Evolutionary conservation across 2,329 filamentous ascomycete genomes (phyloP), one percentile per base, ranked within the genome.

Genomic region (Metarhizium rileyi): DNA sequence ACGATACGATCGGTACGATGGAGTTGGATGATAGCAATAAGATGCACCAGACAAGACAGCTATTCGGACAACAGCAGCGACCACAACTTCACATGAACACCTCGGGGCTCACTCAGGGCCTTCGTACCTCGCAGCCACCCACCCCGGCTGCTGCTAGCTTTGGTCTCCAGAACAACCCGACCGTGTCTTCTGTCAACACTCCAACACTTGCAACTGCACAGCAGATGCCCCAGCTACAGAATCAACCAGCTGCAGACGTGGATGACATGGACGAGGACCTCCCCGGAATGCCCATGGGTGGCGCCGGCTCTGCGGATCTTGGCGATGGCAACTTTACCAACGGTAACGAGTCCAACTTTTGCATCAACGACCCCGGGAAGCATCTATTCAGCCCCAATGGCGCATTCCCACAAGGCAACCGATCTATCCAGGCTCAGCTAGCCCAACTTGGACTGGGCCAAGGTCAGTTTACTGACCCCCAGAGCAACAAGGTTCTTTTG

Each of bases 161-260:
- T 61, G 83, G 83, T 46, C 82, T 95, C 57, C 86, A 90, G 64
- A 89, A 95, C 66, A 96, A 96, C 65, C 91, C 91, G 16, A 96
- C 90, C 1, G 91, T 97, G 18, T 98, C 93, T 3, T 96, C 90
- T 3, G 91, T 96, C 49, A 97, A 96, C 66, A 97, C 91, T 0
- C 91, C 91, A 0, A 95, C 90, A 0, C 76, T 97, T 51, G 86
- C 86, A 52, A 88, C 88, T 1, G 84, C 90, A 56, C 84, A 87
- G 30, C 84, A 89, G 58, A 80, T 86, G 33, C 77, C 80, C 40
- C 77, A 73, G 47, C 63, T 70, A 50, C 75, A 71, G 68, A 76
- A 70, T 65, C 82, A 23, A 78, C 81, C 49, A 79, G 48, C 46
- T 22, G 56, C 47, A 84, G 65, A 83, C 75, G 67, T 71, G 23